These are phyloP conservation scores for Triadica sebifera DNA, from an alignment of 345 rosid species.

Conservation along the genomic window DNA sequence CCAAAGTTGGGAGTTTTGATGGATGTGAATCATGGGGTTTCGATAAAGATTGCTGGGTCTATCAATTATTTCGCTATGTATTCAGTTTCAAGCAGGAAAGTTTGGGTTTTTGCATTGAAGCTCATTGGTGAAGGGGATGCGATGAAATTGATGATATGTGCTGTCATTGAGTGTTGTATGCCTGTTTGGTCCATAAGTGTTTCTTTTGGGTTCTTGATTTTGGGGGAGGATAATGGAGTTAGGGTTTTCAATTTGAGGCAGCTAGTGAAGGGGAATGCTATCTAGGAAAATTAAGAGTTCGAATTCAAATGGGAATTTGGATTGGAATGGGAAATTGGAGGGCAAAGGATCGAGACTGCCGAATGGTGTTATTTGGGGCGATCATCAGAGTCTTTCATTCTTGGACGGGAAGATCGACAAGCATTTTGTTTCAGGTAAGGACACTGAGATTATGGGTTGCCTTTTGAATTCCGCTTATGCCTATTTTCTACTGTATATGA, in stretches of 20 bases:
- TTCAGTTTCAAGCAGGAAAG: conserved; percentile 53
- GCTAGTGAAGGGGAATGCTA: conserved; percentile 48
- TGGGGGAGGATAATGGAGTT: conserved; percentile 76
- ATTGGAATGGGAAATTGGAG: conserved; percentile 30
- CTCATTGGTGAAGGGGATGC: conserved; percentile 29
- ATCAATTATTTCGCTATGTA: conserved; percentile 63
- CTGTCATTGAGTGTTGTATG: conserved; percentile 56
- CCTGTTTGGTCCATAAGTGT: conserved; percentile 62
- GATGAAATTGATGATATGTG: conserved; percentile 72
- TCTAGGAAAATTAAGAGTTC: conserved; percentile 41
- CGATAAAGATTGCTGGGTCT: conserved; percentile 65
- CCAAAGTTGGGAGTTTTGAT: conserved; percentile 54
- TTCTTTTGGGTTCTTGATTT: conserved; percentile 56
- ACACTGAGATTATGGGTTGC: background rate
- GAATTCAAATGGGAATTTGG: conserved; percentile 22
- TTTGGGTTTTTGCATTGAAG: conserved; percentile 60
- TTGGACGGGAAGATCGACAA: conserved; percentile 47
- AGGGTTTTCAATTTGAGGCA: conserved; percentile 58
- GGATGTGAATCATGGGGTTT: conserved; percentile 54
- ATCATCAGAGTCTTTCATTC: conserved; percentile 11
- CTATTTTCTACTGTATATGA: background rate
- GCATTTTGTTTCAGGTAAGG: conserved; percentile 49
- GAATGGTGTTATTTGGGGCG: conserved; percentile 39
- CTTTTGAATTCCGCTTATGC: background rate
- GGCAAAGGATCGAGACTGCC: conserved; percentile 20